phyloP scores from a whole-genome alignment of 768 basidiomycete species.

The Cystobasidium tubakii region DNA sequence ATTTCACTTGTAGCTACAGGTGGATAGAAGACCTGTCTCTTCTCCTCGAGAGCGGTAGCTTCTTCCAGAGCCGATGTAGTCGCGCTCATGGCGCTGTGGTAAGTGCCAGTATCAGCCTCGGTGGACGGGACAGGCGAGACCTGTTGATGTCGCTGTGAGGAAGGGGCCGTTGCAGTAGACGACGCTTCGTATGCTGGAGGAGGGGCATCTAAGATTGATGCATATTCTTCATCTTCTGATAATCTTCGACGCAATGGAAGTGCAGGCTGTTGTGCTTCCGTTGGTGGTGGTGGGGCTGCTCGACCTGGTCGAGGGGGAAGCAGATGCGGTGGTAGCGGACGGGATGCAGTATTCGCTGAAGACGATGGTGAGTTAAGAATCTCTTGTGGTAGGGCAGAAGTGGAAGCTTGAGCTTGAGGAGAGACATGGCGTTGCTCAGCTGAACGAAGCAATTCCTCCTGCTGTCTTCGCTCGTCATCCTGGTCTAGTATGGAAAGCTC shows the following conservation, averaged over 20 bases:
- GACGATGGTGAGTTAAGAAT: background rate
- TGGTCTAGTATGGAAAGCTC: slow-evolving; percentile 13
- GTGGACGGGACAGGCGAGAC: background rate
- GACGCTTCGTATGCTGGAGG: background rate
- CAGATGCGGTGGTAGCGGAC: background rate
- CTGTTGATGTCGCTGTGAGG: background rate
- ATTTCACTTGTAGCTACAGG: slow-evolving; percentile 19
- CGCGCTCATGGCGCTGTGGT: background rate
- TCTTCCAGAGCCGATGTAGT: background rate
- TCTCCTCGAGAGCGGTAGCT: slow-evolving; percentile 6
- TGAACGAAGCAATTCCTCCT: background rate
- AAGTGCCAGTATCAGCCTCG: background rate
- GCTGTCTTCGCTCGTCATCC: background rate
- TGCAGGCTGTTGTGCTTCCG: background rate
- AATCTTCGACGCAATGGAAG: background rate
- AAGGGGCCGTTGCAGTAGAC: background rate
- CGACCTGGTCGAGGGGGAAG: slow-evolving; percentile 7
- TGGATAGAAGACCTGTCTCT: slow-evolving; percentile 21
- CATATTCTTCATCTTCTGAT: background rate
- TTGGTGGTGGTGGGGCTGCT: background rate
- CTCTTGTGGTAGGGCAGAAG: background rate
- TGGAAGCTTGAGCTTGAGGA: background rate
- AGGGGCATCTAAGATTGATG: background rate
- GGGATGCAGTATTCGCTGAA: background rate
- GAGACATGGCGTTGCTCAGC: background rate